These are phyloP conservation scores for Colletotrichum ledebouriae DNA, from an alignment of 2,329 filamentous ascomycete genomes.

Conservation along the genomic window DNA sequence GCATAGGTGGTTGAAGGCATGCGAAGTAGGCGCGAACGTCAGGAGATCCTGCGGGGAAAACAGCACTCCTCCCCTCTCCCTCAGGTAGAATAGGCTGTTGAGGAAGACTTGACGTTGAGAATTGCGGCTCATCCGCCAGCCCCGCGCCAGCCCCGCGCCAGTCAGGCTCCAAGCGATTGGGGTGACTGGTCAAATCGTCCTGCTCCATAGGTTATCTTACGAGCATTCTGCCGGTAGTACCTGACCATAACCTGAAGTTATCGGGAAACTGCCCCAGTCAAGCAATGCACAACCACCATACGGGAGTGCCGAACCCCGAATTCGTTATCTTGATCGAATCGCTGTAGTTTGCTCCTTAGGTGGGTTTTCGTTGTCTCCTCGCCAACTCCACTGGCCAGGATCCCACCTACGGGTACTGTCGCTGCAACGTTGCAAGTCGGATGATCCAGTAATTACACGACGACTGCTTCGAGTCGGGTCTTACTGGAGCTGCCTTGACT, in stretches of 20 bases:
- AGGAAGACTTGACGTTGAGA: background rate
- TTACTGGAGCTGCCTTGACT: too few relatives aligned
- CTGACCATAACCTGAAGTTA: too few relatives aligned
- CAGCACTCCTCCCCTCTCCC: too few relatives aligned
- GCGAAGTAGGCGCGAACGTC: too few relatives aligned
- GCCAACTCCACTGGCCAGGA: constrained; percentile 22
- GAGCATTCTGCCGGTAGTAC: too few relatives aligned
- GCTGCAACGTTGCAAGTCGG: constrained; percentile 34
- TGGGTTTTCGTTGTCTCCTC: constrained; percentile 10
- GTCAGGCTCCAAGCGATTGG: constrained; percentile 14
- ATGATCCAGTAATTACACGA: background rate
- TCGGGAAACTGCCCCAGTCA: background rate
- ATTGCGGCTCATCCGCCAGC: constrained; percentile 5
- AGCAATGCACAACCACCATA: background rate
- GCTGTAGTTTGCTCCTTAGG: background rate
- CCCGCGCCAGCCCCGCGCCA: background rate
- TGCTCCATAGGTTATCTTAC: too few relatives aligned
- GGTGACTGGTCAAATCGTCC: background rate
- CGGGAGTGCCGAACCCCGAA: background rate
- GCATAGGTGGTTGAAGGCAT: too few relatives aligned
- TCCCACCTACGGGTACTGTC: background rate
- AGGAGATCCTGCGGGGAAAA: too few relatives aligned
- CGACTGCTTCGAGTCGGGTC: too few relatives aligned
- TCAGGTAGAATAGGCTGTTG: too few relatives aligned
- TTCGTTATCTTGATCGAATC: constrained; percentile 20